phyloP scores from a whole-genome alignment of 768 basidiomycete genomes.

The Auricularia sp. region DNA sequence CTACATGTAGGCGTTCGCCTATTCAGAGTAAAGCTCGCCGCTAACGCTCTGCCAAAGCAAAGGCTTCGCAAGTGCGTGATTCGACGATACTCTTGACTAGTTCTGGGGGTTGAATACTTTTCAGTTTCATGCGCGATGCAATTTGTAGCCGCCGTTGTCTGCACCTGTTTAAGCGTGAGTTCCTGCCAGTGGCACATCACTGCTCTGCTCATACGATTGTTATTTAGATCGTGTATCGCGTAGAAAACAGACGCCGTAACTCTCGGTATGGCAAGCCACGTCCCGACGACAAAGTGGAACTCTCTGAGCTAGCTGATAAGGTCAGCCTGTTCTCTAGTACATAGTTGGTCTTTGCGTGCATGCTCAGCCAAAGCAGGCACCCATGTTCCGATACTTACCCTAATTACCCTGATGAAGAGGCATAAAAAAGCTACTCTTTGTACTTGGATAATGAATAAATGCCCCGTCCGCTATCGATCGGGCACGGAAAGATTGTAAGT shows the following conservation, averaged over 20 bases:
- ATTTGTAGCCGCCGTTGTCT: not conserved
- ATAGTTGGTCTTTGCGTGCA: not conserved
- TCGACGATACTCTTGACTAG: not conserved
- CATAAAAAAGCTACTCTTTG: too few relatives aligned
- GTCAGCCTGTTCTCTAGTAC: not conserved
- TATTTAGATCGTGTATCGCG: not conserved
- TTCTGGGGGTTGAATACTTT: not conserved
- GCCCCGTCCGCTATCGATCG: too few relatives aligned
- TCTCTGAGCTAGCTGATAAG: not conserved
- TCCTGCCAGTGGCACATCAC: not conserved
- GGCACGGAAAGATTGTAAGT: too few relatives aligned
- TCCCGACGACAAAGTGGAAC: too few relatives aligned
- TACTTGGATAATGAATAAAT: too few relatives aligned
- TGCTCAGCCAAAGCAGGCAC: not conserved
- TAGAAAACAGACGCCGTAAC: too few relatives aligned
- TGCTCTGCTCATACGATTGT: not conserved
- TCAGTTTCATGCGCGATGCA: not conserved
- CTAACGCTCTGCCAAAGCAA: not conserved
- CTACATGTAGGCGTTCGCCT: slow-evolving; percentile 41
- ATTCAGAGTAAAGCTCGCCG: not conserved
- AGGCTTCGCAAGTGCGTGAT: not conserved
- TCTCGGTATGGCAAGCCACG: too few relatives aligned
- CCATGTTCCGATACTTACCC: not conserved
- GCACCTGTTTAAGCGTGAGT: not conserved
- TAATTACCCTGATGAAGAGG: not conserved